Conservation (phyloP, 202 grass and related monocot species). For the Cymbopogon flexuosus region DNA sequence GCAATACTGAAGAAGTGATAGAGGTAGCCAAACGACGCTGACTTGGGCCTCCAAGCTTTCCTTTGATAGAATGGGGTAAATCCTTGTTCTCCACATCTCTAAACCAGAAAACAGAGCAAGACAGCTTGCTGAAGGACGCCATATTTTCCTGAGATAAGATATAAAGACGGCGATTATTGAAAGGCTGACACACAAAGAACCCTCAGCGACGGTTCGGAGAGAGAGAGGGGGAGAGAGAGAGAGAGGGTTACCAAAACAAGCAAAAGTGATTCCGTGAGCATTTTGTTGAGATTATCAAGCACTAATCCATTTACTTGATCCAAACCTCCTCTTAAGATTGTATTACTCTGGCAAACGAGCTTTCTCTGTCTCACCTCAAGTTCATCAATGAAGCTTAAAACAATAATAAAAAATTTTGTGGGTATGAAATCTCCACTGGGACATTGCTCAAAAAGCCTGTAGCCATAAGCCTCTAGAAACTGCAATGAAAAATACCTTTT, state of each 20-base stretch:
- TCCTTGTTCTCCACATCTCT: conserved; percentile 36
- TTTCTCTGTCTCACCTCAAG: conserved; percentile 49
- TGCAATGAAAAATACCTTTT: conserved; percentile 30
- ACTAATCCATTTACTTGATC: conserved; percentile 27
- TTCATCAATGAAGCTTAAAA: conserved; percentile 78
- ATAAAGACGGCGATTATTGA: conserved; percentile 12
- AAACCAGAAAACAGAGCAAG: conserved; percentile 70
- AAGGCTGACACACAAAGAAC: background rate
- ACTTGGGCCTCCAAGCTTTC: conserved; percentile 88
- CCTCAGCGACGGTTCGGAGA: conserved; percentile 14
- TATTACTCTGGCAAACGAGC: conserved; percentile 21
- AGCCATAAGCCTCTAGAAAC: conserved; percentile 51
- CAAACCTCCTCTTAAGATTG: conserved; percentile 17
- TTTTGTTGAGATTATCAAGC: conserved; percentile 38
- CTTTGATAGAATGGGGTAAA: conserved; percentile 81
- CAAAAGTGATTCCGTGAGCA: conserved; percentile 42
- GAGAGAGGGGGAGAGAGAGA: background rate
- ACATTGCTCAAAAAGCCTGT: conserved; percentile 50
- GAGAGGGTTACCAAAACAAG: conserved; percentile 53
- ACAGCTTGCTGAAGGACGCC: conserved; percentile 47
- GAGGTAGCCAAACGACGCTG: conserved; percentile 63
- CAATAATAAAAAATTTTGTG: conserved; percentile 65
- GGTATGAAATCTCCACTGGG: conserved; percentile 38
- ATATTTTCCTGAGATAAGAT: conserved; percentile 58
- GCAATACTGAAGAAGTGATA: conserved; percentile 67